Percentiles rank a stretch among this genome's conserved stretches.
These are phyloP conservation scores for Ascochyta rabiei DNA, from an alignment of 2,329 filamentous ascomycete species.

Conservation along the genomic window DNA sequence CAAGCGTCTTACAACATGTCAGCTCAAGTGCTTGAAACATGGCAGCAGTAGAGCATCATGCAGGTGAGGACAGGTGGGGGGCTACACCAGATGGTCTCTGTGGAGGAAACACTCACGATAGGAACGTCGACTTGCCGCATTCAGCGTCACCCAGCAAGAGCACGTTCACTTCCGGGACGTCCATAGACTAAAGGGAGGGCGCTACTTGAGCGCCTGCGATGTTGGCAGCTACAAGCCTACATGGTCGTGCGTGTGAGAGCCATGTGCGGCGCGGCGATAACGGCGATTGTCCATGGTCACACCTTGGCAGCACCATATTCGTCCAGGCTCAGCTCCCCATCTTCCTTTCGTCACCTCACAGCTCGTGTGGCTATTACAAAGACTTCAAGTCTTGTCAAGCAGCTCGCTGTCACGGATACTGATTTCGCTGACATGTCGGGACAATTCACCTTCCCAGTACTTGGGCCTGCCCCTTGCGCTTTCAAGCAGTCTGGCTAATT, in stretches of 20 bases:
- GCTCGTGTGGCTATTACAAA: not conserved
- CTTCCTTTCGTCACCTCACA: not conserved
- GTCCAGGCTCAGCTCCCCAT: not conserved
- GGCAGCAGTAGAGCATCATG: not conserved
- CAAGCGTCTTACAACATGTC: constrained; percentile 30
- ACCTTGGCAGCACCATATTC: not conserved
- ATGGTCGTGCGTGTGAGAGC: constrained; percentile 14
- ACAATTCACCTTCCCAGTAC: not conserved
- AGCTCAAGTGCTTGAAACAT: not conserved
- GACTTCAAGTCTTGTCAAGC: not conserved
- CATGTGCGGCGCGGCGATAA: constrained; percentile 1
- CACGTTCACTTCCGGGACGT: constrained; percentile 53
- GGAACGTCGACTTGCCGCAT: constrained; percentile 67
- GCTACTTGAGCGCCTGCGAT: not conserved
- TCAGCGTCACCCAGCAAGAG: constrained; percentile 64
- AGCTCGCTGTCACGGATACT: not conserved
- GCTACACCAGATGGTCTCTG: not conserved
- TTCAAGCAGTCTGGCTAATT: not conserved
- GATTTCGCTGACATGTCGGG: too few relatives aligned
- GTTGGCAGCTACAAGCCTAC: constrained; percentile 25
- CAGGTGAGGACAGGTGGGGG: not conserved
- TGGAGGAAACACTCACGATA: constrained; percentile 58
- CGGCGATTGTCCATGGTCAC: constrained; percentile 2
- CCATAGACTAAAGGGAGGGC: constrained; percentile 23
- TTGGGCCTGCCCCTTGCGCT: not conserved